Evolutionary conservation across 2,329 filamentous ascomycete genomes (phyloP), one percentile per base, ranked within the genome.

Genomic region (Trichophaea hybrida): DNA sequence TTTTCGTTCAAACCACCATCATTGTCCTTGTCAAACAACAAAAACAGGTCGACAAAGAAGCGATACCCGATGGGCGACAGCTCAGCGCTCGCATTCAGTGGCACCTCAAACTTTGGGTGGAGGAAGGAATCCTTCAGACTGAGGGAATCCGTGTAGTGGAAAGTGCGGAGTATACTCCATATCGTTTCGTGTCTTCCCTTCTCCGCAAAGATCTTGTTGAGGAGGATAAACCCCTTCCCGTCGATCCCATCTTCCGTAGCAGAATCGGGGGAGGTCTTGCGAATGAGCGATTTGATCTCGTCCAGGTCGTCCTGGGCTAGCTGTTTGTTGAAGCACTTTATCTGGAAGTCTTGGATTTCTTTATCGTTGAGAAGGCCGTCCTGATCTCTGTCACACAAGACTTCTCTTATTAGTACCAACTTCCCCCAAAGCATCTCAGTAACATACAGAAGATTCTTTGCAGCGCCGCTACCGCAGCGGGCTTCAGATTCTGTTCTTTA

Each of bases 131-230:
- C 90, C 69, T 91, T 88, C 43, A 98, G 75, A 63, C 88, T 94
- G 51, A 98, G 75, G 71, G 89, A 96, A 74, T 97, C 93, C 0
- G 91, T 96, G 69, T 98, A 97, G 69, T 94, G 87, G 68, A 95
- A 95, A 66, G 93, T 90, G 59, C 93, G 82, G 63, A 98, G 74
- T 61, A 98, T 96, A 62, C 94, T 89, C 93, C 93, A 98, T 48
- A 97, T 93, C 0, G 93, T 98, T 73, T 98, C 93, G 70, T 98
- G 93, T 10, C 93, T 85, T 10, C 93, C 93, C 71, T 97, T 97
- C 71, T 97, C 91, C 0, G 90, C 93, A 71, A 96, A 98, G 60
- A 97, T 81, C 73, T 90, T 95, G 74, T 97, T 97, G 43, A 98
- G 75, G 65, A 91, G 81, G 53, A 98, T 74, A 69, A 98, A 98